Conservation (phyloP, 2,329 filamentous ascomycete species). For the Raffaelea arxii region DNA sequence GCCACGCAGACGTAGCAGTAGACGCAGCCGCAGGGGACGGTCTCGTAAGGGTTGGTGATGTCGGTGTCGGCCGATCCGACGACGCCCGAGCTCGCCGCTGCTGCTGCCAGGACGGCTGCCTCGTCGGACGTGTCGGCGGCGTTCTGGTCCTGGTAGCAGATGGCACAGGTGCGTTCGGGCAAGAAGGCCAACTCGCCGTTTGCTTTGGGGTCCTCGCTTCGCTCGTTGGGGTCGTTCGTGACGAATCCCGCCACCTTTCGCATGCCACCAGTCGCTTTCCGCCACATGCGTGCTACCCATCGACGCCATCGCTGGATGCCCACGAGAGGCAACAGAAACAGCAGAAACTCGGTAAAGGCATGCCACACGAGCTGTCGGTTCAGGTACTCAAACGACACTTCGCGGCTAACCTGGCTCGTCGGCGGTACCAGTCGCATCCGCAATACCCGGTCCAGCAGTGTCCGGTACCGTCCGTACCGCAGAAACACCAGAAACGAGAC, state of each 20-base stretch:
- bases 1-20: constrained; percentile 98
- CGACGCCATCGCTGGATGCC: constrained; percentile 88
- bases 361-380: constrained; percentile 98
- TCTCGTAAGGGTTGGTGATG: constrained; percentile 92
- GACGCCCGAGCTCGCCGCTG: constrained; percentile 63
- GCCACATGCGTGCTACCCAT: constrained; percentile 82
- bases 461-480: constrained; percentile 82
- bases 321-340: constrained; percentile 93
- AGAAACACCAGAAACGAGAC: constrained; percentile 85
- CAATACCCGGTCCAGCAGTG: constrained; percentile 75
- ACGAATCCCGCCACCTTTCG: constrained; percentile 22
- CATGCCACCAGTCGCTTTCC: constrained; percentile 61
- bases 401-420: constrained; percentile 74
- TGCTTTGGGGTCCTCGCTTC: constrained; percentile 37
- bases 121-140: constrained; percentile 61
- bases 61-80: constrained; percentile 85
- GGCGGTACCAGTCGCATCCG: constrained; percentile 77
- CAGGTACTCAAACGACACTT: constrained; percentile 95
- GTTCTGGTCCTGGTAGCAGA: constrained; percentile 94
- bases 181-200: constrained; percentile 74
- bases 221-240: constrained; percentile 27
- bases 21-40: constrained; percentile 78
- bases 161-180: constrained; percentile 88
- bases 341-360: constrained; percentile 97
- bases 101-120: constrained; percentile 62